Evolutionary conservation across 306 rosid species (phyloP).

Genomic region (Quercus rubra): DNA sequence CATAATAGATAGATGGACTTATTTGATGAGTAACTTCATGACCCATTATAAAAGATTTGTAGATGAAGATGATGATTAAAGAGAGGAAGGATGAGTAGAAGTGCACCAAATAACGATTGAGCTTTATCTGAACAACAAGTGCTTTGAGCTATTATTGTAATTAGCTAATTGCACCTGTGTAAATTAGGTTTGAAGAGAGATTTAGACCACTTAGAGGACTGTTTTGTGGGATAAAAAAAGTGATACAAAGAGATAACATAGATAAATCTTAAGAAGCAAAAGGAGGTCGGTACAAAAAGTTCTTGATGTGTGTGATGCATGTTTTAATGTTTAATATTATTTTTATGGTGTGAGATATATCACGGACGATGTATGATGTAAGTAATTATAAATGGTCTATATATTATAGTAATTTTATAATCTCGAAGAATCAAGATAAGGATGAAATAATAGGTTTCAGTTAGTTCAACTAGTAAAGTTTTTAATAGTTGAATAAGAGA

Average conservation of each 20-base stretch:
- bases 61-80: slow-evolving; percentile 36
- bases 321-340: slow-evolving; percentile 13
- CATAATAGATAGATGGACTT: neutral
- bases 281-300: neutral
- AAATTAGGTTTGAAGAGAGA: slow-evolving; percentile 24
- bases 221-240: slow-evolving; percentile 22
- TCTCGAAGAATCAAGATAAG: neutral
- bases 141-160: slow-evolving; percentile 15
- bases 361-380: slow-evolving; percentile 21
- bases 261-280: neutral
- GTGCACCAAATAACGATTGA: slow-evolving; percentile 25
- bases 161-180: neutral
- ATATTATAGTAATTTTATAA: slow-evolving; percentile 11
- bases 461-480: too few species aligned
- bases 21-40: neutral
- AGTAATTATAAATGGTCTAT: neutral
- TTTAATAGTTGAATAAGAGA: rapidly evolving
- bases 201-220: slow-evolving; percentile 7
- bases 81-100: slow-evolving; percentile 23
- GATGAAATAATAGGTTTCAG: too few species aligned
- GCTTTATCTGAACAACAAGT: slow-evolving; percentile 14
- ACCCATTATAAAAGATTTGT: slow-evolving; percentile 22
- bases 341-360: neutral
- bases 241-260: slow-evolving; percentile 26
- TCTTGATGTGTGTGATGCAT: slow-evolving; percentile 11